Base-by-base conservation (phyloP, 495 filamentous ascomycete genomes). In the Pseudevernia furfuracea region DNA sequence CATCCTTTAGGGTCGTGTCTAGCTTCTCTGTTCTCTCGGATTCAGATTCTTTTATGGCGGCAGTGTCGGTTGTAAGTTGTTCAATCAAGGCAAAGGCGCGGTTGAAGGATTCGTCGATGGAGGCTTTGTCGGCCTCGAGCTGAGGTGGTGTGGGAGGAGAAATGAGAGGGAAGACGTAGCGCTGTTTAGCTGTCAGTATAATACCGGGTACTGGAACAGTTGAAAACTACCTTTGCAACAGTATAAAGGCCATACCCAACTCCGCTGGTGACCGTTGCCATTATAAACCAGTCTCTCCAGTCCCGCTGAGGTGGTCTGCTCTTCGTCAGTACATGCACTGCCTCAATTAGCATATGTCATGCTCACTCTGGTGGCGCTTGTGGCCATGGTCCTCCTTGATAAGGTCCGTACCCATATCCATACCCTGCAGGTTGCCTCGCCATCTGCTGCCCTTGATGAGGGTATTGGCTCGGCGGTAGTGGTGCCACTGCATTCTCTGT, bases 241-340 rank as follows among this genome's bases (percentile, higher is more conserved):
- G 85, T 84, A 72, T 91, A 97, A n/a, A 94, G 73, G 4, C 90
- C 92, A 70, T 95, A 96, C 11, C 89, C 81, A 6, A 95, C 86
- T 46, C 91, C 90, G 49, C 89, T 87, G 66, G 93, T 87, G 12
- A 96, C 88, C 0, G 92, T 97, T 12, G 92, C 92, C 89, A 96
- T 91, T 68, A 97, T 96, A 73, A 97, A 99, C 89, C 90, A 97
- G 70, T 99, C 94, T 57, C 94, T 83, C 94, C 94, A 99, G 74
- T 99, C 94, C 66, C 94, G 83, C 70, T 85, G 86, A 10, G 94
- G 90, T 34, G 79, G 71, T 65, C 76, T 78, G 36, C 58, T 41
- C 70, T 77, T 76, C n/a, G 46, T 68, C 43, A 69, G 41, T 49
- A 37, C 61, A 21, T 12, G 15, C 3, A 2, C 25, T 28, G 17